Evolutionary conservation across 495 filamentous ascomycete species (phyloP).

Genomic region (Penicillium coffeae): DNA sequence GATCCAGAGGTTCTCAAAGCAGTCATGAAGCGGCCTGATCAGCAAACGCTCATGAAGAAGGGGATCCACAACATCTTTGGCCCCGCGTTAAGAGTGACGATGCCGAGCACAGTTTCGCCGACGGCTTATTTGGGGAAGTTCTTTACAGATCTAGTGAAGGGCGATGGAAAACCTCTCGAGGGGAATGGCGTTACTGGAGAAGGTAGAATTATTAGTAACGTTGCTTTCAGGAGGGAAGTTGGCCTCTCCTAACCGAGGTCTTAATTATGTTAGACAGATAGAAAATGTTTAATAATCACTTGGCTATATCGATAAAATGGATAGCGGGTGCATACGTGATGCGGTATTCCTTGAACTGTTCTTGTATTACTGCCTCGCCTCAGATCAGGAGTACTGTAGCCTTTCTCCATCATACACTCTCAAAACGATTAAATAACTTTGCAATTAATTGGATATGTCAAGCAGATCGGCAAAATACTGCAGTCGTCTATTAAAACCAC

Average conservation of each 20-base stretch:
- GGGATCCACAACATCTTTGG: not conserved
- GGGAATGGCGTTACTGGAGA: not conserved
- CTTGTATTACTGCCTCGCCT: too few relatives aligned
- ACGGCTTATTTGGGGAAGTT: not conserved
- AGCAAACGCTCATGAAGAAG: not conserved
- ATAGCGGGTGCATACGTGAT: too few relatives aligned
- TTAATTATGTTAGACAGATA: too few relatives aligned
- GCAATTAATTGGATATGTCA: not conserved
- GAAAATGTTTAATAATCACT: too few relatives aligned
- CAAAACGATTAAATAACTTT: too few relatives aligned
- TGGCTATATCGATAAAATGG: too few relatives aligned
- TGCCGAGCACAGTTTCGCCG: not conserved
- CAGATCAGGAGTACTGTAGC: too few relatives aligned
- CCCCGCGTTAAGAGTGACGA: not conserved
- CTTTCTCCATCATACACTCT: too few relatives aligned
- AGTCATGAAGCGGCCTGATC: not conserved
- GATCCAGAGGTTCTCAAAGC: constrained; percentile 5
- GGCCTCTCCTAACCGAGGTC: too few relatives aligned
- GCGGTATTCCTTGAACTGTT: not conserved
- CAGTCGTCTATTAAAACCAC: not conserved
- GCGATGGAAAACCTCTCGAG: not conserved
- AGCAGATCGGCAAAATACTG: too few relatives aligned
- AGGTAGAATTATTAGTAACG: not conserved
- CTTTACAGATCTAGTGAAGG: not conserved
- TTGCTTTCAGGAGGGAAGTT: not conserved